A percentile compares a stretch with the other conserved stretches of the same genome.
These are phyloP conservation scores for Tulasnella sp. DNA, from an alignment of 768 basidiomycete genomes.

Conservation along the genomic window DNA sequence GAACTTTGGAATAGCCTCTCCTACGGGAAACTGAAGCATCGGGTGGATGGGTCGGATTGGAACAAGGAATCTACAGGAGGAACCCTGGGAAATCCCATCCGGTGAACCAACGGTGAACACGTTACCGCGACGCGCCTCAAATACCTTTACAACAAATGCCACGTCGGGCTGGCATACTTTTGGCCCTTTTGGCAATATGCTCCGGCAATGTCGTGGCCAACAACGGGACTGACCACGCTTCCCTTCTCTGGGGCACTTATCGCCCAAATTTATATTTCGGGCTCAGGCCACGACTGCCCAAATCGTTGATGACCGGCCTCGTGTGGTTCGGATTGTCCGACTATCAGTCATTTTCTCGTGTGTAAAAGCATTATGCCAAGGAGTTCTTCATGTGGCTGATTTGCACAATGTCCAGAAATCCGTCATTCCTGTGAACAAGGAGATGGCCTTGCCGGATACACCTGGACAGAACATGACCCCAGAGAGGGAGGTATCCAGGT, in stretches of 20 bases:
- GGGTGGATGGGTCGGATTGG: no score
- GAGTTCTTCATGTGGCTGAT: neutral
- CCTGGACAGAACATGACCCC: slow-evolving; percentile 79
- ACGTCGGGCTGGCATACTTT: no score
- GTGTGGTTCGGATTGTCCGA: slow-evolving; percentile 90
- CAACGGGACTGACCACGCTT: slow-evolving; percentile 17
- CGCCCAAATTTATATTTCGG: slow-evolving; percentile 95
- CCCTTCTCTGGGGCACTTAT: slow-evolving; percentile 72
- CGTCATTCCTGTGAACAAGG: slow-evolving; percentile 85
- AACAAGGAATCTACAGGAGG: no score
- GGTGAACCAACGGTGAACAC: no score
- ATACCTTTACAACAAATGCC: no score
- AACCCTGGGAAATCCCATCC: no score
- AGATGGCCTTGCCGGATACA: slow-evolving; percentile 68
- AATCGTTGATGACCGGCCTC: slow-evolving; percentile 85
- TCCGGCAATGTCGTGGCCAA: no score
- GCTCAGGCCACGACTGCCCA: slow-evolving; percentile 67
- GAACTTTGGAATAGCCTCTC: no score
- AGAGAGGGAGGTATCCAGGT: slow-evolving; percentile 79
- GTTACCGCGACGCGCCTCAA: no score
- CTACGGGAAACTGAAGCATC: no score
- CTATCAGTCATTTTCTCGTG: slow-evolving; percentile 45
- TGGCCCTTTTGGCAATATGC: no score
- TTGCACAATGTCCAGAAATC: slow-evolving; percentile 35
- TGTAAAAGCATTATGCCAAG: slow-evolving; percentile 20